Base-by-base conservation (phyloP, 2,329 filamentous ascomycete genomes). In the Ophiostoma angusticollis region DNA sequence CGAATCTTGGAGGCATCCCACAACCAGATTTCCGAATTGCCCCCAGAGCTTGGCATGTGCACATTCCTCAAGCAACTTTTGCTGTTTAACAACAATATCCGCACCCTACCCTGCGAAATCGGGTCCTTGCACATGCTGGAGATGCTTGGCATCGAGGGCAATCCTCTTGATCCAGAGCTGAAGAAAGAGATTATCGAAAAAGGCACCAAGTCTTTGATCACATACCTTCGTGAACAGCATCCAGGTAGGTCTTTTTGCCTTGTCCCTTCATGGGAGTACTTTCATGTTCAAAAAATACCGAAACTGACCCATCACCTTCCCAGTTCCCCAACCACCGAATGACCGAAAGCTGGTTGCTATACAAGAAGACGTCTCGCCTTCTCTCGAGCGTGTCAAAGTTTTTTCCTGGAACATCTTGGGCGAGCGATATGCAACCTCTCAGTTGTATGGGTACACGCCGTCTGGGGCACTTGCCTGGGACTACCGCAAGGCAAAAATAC, bases 331-430 rank as follows among this genome's bases (percentile, higher is more conserved):
- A 13, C 79, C 85, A 31, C 91, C 89, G 1, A 67, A 71, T 22
- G 75, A 82, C 34, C 78, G 91, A 51, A 77, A 82, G 51, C 80
- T 79, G 61, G 74, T 95, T 43, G 70, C 82, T n/a, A 72, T 96
- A 18, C 80, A 76, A 49, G 74, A 77, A 57, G 79, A 80, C 46
- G 65, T 68, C 40, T 68, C 63, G 57, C 51, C 68, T 2, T 65
- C 55, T 39, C 59, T 74, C 45, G 75, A 95, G 53, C 80, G 76
- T 38, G 76, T 96, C 56, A 84, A 83, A 41, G 79, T 93, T 8
- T 69, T 96, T 45, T 93, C 84, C 17, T 95, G 91, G 78, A 98
- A 98, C 57, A 93, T 89, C 33, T 72, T 98, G 9, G 95, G 89
- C 60, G 86, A 95, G 59, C 84, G 86, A 53, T 93, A 91, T 51